These are phyloP conservation scores for Tolypocladium sp. DNA, from an alignment of 2,329 filamentous ascomycete species.

Conservation along the genomic window DNA sequence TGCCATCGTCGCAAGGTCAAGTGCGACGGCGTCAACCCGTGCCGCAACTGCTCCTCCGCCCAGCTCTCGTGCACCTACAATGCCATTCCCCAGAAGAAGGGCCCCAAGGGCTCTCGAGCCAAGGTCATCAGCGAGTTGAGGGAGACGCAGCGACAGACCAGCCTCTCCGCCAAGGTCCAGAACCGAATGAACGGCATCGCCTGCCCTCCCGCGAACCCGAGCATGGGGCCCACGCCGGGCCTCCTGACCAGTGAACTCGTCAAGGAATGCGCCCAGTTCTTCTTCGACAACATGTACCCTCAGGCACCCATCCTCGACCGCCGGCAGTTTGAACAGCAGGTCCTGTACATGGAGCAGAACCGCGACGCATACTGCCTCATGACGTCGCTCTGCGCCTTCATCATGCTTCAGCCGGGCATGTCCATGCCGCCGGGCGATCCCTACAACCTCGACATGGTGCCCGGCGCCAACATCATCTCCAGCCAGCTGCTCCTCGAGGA, in stretches of 20 bases:
- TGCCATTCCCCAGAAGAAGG: constrained; percentile 67
- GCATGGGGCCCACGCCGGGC: constrained; percentile 46
- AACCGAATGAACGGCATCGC: constrained; percentile 48
- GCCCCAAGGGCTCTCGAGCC: constrained; percentile 63
- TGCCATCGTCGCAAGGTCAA: constrained; percentile 69
- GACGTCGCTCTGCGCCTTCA: constrained; percentile 56
- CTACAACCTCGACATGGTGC: constrained; percentile 45
- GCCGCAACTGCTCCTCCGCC: constrained; percentile 60
- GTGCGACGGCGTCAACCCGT: constrained; percentile 62
- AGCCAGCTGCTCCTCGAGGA: constrained; percentile 62
- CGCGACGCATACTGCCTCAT: constrained; percentile 56
- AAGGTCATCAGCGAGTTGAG: constrained; percentile 69
- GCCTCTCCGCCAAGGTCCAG: constrained; percentile 52
- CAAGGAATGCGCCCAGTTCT: constrained; percentile 59
- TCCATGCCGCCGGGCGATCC: constrained; percentile 47
- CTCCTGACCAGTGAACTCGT: constrained; percentile 53
- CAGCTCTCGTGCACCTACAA: constrained; percentile 65
- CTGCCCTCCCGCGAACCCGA: constrained; percentile 35
- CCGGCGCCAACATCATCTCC: constrained; percentile 52
- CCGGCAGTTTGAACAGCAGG: constrained; percentile 46
- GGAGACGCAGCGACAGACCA: constrained; percentile 58
- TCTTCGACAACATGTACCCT: constrained; percentile 57
- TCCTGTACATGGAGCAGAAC: constrained; percentile 51
- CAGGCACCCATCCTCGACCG: constrained; percentile 55
- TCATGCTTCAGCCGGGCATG: constrained; percentile 63